Evolutionary conservation across 805 yeast genomes (phyloP).

Genomic region (Saturnispora besseyi): DNA sequence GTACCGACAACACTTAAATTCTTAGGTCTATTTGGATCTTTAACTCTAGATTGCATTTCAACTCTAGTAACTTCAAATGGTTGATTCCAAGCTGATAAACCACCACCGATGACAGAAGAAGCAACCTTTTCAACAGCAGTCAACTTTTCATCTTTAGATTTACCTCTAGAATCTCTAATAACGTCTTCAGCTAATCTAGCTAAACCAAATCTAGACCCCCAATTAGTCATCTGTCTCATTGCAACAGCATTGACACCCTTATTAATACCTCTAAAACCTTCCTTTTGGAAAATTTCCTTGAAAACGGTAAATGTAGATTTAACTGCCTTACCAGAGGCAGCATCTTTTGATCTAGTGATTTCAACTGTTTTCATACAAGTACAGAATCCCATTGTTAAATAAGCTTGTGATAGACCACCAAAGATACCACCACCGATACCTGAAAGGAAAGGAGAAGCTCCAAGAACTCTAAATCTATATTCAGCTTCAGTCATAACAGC

Average conservation of each 20-base stretch:
- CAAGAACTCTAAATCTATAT: slow-evolving; percentile 56
- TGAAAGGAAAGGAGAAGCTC: slow-evolving; percentile 62
- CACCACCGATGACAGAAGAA: slow-evolving; percentile 92
- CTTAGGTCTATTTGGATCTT: slow-evolving; percentile 91
- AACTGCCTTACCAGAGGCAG: slow-evolving; percentile 53
- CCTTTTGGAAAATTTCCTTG: slow-evolving; percentile 69
- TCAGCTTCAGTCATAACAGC: slow-evolving; percentile 92
- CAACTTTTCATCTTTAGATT: slow-evolving; percentile 48
- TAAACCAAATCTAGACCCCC: slow-evolving; percentile 97
- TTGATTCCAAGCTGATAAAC: slow-evolving; percentile 96
- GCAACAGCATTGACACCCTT: slow-evolving; percentile 99
- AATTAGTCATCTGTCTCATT: slow-evolving; percentile 96
- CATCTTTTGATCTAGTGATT: slow-evolving; percentile 82
- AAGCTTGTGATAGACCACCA: slow-evolving; percentile 96
- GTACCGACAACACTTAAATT: slow-evolving; percentile 73
- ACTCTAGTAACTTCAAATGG: slow-evolving; percentile 97
- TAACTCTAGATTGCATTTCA: slow-evolving; percentile 95
- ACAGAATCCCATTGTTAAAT: slow-evolving; percentile 94
- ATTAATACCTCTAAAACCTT: slow-evolving; percentile 91
- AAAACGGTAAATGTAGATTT: slow-evolving; percentile 81
- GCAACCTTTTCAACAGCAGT: slow-evolving; percentile 71
- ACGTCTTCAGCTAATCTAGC: slow-evolving; percentile 84
- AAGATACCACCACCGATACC: slow-evolving; percentile 95
- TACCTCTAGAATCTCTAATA: slow-evolving; percentile 57
- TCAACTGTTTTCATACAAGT: slow-evolving; percentile 99